Conservation (phyloP, 805 yeast species). For the Jamesozyma jinghongensis region DNA sequence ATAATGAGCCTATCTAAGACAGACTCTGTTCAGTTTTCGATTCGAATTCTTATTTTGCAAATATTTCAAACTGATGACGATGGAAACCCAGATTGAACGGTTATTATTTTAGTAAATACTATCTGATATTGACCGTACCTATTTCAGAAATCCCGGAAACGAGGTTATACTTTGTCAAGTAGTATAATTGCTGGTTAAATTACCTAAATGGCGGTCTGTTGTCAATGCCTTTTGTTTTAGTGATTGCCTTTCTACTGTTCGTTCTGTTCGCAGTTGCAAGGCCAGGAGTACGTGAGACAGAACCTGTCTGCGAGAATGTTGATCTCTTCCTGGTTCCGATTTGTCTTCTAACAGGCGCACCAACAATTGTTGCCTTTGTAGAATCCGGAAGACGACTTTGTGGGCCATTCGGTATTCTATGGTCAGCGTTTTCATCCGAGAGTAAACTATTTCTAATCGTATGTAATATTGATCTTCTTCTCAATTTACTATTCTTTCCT, state of each 20-base stretch:
- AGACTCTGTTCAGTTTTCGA: too few relatives aligned
- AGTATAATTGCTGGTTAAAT: too few relatives aligned
- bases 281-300: neutral
- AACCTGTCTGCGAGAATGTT: neutral
- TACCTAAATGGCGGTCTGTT: conserved; percentile 15
- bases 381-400: neutral
- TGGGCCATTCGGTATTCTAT: neutral
- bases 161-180: too few relatives aligned
- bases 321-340: neutral
- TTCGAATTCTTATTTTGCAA: too few relatives aligned
- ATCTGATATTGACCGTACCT: too few relatives aligned
- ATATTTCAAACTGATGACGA: too few relatives aligned
- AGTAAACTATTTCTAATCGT: conserved; percentile 25
- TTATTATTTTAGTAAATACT: too few relatives aligned
- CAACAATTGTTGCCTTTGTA: conserved; percentile 3
- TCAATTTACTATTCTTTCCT: conserved; percentile 11
- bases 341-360: conserved; percentile 1
- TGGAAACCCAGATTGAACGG: too few relatives aligned
- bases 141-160: too few relatives aligned
- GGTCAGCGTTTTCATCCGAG: conserved; percentile 2
- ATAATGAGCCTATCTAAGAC: too few relatives aligned
- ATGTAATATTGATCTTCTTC: conserved; percentile 29
- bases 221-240: conserved; percentile 4
- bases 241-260: conserved; percentile 1
- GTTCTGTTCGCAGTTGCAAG: conserved; percentile 1